Percentiles rank a stretch among this genome's conserved stretches.
phyloP scores from a whole-genome alignment of 228 moss, liverwort and hornwort species.

The Sphagnum fallax region DNA sequence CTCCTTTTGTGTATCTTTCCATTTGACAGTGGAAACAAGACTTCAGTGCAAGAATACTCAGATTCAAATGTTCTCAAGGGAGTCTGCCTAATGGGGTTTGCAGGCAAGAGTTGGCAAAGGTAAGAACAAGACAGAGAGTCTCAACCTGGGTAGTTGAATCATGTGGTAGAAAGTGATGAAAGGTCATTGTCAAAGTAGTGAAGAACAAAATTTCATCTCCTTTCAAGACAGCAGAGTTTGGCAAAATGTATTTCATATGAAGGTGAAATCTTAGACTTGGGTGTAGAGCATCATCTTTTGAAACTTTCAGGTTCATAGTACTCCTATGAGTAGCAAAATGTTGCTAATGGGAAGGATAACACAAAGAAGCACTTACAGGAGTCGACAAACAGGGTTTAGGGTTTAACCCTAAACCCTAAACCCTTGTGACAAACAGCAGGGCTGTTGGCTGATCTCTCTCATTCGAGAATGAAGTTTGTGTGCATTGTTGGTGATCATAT shows the following conservation, averaged over 20 bases:
- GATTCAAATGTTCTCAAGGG: not conserved
- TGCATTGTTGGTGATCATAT: too few relatives aligned
- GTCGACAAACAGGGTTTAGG: too few relatives aligned
- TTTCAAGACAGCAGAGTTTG: constrained; percentile 71
- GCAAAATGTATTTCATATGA: constrained; percentile 66
- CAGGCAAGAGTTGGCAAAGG: constrained; percentile 39
- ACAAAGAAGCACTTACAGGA: constrained; percentile 60
- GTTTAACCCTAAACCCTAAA: too few relatives aligned
- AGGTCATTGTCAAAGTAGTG: constrained; percentile 56
- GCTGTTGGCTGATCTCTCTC: too few relatives aligned
- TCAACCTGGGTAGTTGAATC: constrained; percentile 24
- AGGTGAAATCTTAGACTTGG: constrained; percentile 69
- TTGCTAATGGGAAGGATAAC: constrained; percentile 65
- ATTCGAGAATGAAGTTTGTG: too few relatives aligned
- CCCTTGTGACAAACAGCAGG: not conserved
- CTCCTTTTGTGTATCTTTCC: not conserved
- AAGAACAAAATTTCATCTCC: constrained; percentile 77
- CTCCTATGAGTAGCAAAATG: constrained; percentile 48
- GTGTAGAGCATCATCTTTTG: constrained; percentile 37
- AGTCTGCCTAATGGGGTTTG: constrained; percentile 19
- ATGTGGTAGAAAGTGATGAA: constrained; percentile 22
- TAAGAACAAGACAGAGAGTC: constrained; percentile 7
- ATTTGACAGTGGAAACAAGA: too few relatives aligned
- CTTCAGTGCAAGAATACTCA: too few relatives aligned
- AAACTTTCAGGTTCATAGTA: constrained; percentile 64